Percentiles rank a stretch among this genome's conserved stretches.
Evolutionary conservation across 371 early-diverging fungal genomes (phyloP).

Genomic region (Mucor ambiguus): DNA sequence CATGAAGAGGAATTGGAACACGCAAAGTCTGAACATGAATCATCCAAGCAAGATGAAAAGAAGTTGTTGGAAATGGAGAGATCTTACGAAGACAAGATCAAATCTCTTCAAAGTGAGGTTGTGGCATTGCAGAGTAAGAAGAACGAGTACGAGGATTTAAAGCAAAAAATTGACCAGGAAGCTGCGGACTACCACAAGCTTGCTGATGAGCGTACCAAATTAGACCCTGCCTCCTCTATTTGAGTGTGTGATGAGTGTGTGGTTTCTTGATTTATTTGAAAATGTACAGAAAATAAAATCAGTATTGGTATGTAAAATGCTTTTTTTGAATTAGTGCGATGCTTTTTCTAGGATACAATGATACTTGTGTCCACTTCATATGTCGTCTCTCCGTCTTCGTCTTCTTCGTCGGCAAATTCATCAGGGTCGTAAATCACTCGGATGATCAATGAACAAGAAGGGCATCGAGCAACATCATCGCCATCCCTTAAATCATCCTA

Average conservation of each 20-base stretch:
- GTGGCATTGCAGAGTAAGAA: conserved; percentile 56
- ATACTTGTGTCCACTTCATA: conserved; percentile 42
- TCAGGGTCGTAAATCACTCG: conserved; percentile 84
- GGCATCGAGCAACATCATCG: conserved; percentile 95
- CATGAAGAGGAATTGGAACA: conserved; percentile 69
- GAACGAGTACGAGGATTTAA: conserved; percentile 71
- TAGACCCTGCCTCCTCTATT: background rate
- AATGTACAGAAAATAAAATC: conserved; percentile 7
- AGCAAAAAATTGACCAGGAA: conserved; percentile 76
- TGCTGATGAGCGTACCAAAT: conserved; percentile 58
- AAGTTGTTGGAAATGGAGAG: conserved; percentile 40
- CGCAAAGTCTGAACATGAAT: conserved; percentile 55
- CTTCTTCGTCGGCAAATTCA: conserved; percentile 53
- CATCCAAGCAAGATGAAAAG: conserved; percentile 28
- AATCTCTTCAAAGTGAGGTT: conserved; percentile 44
- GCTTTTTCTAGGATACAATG: conserved; percentile 19
- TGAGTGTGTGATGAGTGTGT: conserved; percentile 1
- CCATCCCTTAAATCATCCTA: conserved; percentile 90
- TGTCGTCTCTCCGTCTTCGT: conserved; percentile 29
- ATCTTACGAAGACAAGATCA: conserved; percentile 35
- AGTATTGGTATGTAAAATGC: background rate
- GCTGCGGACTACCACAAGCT: conserved; percentile 76
- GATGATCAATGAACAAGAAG: conserved; percentile 95
- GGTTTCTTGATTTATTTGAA: conserved; percentile 2
- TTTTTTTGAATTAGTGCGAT: background rate